Conservation (phyloP, 164 flowering plant genomes). For the grape (Vitis vinifera) region DNA sequence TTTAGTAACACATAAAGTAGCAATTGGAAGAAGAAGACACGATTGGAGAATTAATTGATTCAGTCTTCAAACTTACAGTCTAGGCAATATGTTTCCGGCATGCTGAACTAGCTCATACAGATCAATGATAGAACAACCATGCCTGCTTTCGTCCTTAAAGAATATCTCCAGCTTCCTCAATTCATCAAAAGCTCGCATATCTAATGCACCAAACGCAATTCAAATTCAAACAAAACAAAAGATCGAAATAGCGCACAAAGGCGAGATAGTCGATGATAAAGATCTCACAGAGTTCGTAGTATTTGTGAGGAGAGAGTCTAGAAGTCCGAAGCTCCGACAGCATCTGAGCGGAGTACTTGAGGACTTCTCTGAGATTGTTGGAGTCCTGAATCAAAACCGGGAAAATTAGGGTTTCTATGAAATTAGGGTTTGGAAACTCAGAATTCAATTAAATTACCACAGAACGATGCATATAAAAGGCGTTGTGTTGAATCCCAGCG, state of each 20-base stretch:
- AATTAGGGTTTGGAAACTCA: constrained; percentile 30
- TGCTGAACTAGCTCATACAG: constrained; percentile 98
- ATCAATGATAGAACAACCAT: constrained; percentile 83
- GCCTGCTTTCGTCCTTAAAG: constrained; percentile 85
- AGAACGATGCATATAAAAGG: constrained; percentile 95
- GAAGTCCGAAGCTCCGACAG: constrained; percentile 99
- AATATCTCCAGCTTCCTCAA: constrained; percentile 91
- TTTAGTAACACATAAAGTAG: too few species aligned
- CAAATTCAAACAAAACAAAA: neutral
- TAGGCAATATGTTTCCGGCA: constrained; percentile 96
- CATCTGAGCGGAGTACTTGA: constrained; percentile 97
- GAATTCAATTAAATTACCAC: constrained; percentile 43
- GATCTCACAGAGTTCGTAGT: constrained; percentile 83
- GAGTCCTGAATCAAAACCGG: constrained; percentile 58
- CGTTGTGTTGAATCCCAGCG: constrained; percentile 94
- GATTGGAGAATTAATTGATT: too few species aligned
- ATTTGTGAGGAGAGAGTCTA: constrained; percentile 93
- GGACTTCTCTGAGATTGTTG: constrained; percentile 87
- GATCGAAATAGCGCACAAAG: neutral
- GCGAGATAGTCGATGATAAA: neutral
- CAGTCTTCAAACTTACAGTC: constrained; percentile 60
- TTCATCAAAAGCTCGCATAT: constrained; percentile 97
- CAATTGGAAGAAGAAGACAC: too few species aligned
- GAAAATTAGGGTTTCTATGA: neutral
- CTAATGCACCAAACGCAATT: constrained; percentile 31